Percentiles rank a stretch among this genome's conserved stretches.
phyloP scores from a whole-genome alignment of 2,329 filamentous ascomycete genomes.

The Xylariales sp. region DNA sequence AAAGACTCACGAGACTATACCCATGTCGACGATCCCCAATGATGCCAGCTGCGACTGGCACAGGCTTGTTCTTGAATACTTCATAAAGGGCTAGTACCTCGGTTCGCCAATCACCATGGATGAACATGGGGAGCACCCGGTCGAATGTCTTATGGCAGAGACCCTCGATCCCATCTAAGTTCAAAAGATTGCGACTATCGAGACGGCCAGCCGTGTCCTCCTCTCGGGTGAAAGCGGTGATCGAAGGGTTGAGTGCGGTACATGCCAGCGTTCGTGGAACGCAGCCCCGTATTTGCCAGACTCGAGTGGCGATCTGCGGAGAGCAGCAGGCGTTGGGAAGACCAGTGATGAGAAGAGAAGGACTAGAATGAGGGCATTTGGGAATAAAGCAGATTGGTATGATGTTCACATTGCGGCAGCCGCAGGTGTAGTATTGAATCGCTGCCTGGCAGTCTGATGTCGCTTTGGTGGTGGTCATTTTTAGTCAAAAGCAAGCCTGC shows the following conservation, averaged over 20 bases:
- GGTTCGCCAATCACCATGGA: no score
- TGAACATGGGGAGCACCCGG: neutral
- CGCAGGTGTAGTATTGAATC: constrained; percentile 4
- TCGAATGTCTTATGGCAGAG: neutral
- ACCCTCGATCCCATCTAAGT: neutral
- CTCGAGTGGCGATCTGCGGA: neutral
- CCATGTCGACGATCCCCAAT: no score
- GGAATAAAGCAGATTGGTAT: neutral
- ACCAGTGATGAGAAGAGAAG: neutral
- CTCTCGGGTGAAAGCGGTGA: constrained; percentile 3
- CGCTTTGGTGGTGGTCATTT: neutral
- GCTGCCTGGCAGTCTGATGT: neutral
- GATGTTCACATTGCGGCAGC: constrained; percentile 1
- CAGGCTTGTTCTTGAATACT: no score
- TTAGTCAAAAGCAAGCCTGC: constrained; percentile 4
- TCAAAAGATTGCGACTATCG: neutral
- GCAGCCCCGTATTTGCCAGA: neutral
- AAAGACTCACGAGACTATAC: no score
- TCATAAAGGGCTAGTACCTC: no score
- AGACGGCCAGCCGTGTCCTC: constrained; percentile 3
- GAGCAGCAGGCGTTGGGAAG: neutral
- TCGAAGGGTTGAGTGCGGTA: neutral
- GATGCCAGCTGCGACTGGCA: no score
- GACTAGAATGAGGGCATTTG: neutral
- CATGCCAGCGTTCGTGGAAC: neutral